Evolutionary conservation across 1,284 basidiomycete species (phyloP).

Genomic region (Cystobasidium pallidum): DNA sequence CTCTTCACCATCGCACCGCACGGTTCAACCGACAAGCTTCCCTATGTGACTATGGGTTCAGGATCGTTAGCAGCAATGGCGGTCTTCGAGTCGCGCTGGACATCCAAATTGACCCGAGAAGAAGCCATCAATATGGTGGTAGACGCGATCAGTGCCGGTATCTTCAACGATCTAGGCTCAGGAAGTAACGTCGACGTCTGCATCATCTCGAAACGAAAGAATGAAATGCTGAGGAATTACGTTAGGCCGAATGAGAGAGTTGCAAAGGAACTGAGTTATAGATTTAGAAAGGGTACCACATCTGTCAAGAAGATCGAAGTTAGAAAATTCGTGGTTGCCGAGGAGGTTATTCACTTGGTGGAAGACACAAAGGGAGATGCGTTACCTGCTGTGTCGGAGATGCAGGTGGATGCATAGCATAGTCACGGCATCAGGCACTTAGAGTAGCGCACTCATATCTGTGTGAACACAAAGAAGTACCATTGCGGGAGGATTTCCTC

Average conservation of each 20-base stretch:
- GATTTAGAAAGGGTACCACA: constrained; percentile 82
- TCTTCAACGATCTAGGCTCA: constrained; percentile 98
- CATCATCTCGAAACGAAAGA: constrained; percentile 80
- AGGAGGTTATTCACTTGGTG: constrained; percentile 58
- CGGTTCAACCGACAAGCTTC: constrained; percentile 97
- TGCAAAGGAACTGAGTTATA: constrained; percentile 77
- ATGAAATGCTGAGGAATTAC: constrained; percentile 87
- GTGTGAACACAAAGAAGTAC: not conserved
- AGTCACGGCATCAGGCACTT: not conserved
- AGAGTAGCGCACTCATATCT: not conserved
- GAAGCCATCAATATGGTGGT: constrained; percentile 84
- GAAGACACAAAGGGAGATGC: constrained; percentile 32
- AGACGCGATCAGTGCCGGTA: constrained; percentile 87
- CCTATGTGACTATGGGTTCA: constrained; percentile 98
- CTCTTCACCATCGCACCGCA: constrained; percentile 97
- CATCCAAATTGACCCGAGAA: constrained; percentile 74
- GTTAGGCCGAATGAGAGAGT: constrained; percentile 84
- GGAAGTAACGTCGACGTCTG: constrained; percentile 98
- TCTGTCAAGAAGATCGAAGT: constrained; percentile 57
- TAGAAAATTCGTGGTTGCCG: constrained; percentile 40
- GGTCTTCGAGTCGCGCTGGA: constrained; percentile 90
- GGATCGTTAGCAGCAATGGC: constrained; percentile 97
- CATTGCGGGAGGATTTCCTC: not conserved
- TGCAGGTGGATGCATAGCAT: constrained; percentile 39
- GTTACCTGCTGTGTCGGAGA: constrained; percentile 35